Evolutionary conservation across 2,329 filamentous ascomycete species (phyloP).

Genomic region (Iodosphaeria phyllophila): DNA sequence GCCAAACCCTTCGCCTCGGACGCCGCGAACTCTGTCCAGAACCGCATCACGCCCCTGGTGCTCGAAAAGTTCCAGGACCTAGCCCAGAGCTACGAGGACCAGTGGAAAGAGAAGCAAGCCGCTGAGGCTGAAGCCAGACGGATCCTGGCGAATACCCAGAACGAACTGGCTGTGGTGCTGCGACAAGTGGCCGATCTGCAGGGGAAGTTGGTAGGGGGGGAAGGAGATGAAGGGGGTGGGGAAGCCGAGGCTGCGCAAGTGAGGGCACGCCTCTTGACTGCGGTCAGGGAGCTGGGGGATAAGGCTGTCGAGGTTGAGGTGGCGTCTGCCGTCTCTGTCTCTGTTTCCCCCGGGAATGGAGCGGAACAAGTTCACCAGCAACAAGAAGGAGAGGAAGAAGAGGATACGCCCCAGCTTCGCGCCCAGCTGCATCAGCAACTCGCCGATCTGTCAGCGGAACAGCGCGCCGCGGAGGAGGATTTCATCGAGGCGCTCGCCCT

Average conservation of each 20-base stretch:
- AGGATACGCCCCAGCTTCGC: slow-evolving; percentile 33
- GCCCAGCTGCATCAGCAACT: slow-evolving; percentile 39
- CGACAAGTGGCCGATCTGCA: slow-evolving; percentile 41
- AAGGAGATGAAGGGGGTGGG: no score
- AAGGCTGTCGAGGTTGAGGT: slow-evolving; percentile 32
- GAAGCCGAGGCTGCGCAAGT: no score
- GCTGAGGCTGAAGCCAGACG: slow-evolving; percentile 49
- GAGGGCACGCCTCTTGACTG: no score
- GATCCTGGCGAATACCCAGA: slow-evolving; percentile 46
- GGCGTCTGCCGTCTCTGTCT: slow-evolving; percentile 21
- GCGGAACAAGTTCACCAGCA: slow-evolving; percentile 12
- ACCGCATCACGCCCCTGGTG: slow-evolving; percentile 49
- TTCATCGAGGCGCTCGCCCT: slow-evolving; percentile 51
- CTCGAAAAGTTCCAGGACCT: slow-evolving; percentile 56
- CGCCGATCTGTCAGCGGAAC: slow-evolving; percentile 34
- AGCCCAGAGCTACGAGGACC: slow-evolving; percentile 52
- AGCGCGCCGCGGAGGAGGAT: slow-evolving; percentile 42
- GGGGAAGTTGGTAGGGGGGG: slow-evolving; percentile 33
- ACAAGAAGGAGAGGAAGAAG: slow-evolving; percentile 12
- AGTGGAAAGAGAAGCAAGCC: slow-evolving; percentile 55
- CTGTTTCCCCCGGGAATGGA: no score
- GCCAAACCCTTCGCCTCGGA: slow-evolving; percentile 33
- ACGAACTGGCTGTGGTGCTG: slow-evolving; percentile 42
- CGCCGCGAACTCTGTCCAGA: slow-evolving; percentile 50
- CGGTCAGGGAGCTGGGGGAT: slow-evolving; percentile 29